Conservation (phyloP, 1,284 basidiomycete genomes). For the Athelia psychrophila region DNA sequence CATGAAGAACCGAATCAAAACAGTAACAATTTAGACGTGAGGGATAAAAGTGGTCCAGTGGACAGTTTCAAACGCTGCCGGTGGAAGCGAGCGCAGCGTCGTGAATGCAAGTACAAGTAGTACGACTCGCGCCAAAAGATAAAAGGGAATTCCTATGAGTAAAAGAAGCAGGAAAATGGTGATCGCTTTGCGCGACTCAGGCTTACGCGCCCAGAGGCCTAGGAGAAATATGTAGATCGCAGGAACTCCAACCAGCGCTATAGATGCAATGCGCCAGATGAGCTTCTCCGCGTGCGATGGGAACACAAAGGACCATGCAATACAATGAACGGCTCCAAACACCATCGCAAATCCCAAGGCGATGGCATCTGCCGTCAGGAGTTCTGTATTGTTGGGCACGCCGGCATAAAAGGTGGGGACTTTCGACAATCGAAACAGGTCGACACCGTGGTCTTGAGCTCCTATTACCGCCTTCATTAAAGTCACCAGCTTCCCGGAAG, state of each 20-base stretch:
- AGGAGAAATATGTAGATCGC: neutral
- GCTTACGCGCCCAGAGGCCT: no score
- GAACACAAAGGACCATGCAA: slow-evolving; percentile 7
- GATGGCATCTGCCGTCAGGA: neutral
- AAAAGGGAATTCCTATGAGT: neutral
- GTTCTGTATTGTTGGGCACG: neutral
- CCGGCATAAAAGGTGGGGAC: neutral
- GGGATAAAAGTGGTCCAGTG: slow-evolving; percentile 7
- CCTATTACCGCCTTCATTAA: neutral
- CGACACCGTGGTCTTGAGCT: neutral
- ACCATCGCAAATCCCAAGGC: neutral
- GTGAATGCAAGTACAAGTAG: slow-evolving; percentile 7
- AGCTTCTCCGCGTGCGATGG: slow-evolving; percentile 2
- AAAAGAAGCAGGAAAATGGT: no score
- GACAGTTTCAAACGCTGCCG: slow-evolving; percentile 2
- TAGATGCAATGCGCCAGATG: slow-evolving; percentile 3
- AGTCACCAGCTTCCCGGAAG: neutral
- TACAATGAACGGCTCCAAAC: slow-evolving; percentile 12
- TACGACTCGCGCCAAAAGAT: slow-evolving; percentile 1
- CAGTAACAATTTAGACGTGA: slow-evolving; percentile 10
- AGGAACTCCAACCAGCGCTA: slow-evolving; percentile 3
- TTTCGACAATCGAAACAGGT: neutral
- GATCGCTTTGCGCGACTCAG: no score
- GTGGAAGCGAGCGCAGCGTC: slow-evolving; percentile 5
- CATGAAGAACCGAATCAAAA: no score